Evolutionary conservation across 1,139 yeast genomes (phyloP).

Genomic region (Taphrina wiesneri): DNA sequence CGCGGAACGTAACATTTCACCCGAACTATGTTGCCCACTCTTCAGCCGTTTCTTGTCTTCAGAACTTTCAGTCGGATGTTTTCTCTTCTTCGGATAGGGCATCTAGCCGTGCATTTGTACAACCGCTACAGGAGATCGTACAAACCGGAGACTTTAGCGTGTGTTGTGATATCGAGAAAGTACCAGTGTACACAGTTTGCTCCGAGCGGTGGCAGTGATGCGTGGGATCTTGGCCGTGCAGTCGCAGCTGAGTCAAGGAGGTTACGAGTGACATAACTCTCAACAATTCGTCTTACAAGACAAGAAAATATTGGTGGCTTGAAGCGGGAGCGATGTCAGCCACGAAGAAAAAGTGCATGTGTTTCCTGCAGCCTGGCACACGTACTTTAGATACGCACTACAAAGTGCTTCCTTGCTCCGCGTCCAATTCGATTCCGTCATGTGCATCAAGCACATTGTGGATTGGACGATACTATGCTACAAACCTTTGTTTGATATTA

Average conservation of each 20-base stretch:
- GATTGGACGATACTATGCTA: too few species aligned
- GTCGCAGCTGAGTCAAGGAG: too few species aligned
- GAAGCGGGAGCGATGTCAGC: neutral
- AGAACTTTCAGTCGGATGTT: neutral
- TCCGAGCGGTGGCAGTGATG: too few species aligned
- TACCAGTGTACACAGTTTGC: too few species aligned
- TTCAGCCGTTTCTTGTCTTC: neutral
- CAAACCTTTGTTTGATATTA: too few species aligned
- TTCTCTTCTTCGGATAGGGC: conserved; percentile 14
- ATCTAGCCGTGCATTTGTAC: neutral
- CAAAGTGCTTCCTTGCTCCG: too few species aligned
- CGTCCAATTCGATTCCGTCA: too few species aligned
- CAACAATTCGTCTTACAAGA: neutral
- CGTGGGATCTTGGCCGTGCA: too few species aligned
- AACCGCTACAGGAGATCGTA: neutral
- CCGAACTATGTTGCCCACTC: neutral
- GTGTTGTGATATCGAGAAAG: too few species aligned
- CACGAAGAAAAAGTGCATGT: neutral
- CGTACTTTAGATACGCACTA: too few species aligned
- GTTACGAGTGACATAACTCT: neutral
- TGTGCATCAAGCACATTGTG: too few species aligned
- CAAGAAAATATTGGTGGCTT: conserved; percentile 22
- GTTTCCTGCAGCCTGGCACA: neutral
- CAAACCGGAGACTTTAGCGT: too few species aligned
- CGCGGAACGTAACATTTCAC: neutral